Percentiles rank a stretch among this genome's conserved stretches.
phyloP scores from a whole-genome alignment of 495 filamentous ascomycete species.

The Aspergillus asperescens region DNA sequence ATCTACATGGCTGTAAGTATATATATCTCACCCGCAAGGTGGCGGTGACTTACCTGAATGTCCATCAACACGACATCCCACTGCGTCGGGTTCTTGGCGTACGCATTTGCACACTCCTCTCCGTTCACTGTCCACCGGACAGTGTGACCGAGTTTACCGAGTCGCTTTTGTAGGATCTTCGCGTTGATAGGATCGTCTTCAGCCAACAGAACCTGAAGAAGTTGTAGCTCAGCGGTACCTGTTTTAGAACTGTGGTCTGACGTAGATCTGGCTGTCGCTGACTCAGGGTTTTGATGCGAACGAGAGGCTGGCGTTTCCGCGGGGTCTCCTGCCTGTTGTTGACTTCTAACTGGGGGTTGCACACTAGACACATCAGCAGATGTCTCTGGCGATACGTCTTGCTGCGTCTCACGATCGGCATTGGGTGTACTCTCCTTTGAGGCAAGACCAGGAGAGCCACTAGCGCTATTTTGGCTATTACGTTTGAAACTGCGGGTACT shows the following conservation, averaged over 20 bases:
- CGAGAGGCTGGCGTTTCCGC: background rate
- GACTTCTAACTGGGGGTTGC: no score
- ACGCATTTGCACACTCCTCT: constrained; percentile 73
- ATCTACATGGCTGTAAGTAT: constrained; percentile 51
- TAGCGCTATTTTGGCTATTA: background rate
- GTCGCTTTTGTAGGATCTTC: constrained; percentile 76
- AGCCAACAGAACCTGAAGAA: constrained; percentile 61
- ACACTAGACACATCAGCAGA: no score
- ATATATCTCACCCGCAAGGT: background rate
- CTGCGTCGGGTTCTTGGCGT: constrained; percentile 48
- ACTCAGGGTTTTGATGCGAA: background rate
- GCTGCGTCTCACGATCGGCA: background rate
- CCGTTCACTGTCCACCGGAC: constrained; percentile 76
- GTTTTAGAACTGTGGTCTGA: background rate
- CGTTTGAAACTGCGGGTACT: background rate
- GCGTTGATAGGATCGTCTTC: constrained; percentile 94
- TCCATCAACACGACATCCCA: constrained; percentile 96
- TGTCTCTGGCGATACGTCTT: no score
- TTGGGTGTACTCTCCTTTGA: background rate
- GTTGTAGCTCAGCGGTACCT: constrained; percentile 6
- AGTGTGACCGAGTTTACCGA: constrained; percentile 73
- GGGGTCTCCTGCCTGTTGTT: background rate
- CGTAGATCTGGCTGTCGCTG: background rate
- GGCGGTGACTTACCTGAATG: constrained; percentile 63
- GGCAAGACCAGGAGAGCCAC: background rate